Percentiles rank a stretch among this genome's conserved stretches.
Conservation (phyloP, 2,329 filamentous ascomycete genomes). For the Pseudogymnoascus sp. region DNA sequence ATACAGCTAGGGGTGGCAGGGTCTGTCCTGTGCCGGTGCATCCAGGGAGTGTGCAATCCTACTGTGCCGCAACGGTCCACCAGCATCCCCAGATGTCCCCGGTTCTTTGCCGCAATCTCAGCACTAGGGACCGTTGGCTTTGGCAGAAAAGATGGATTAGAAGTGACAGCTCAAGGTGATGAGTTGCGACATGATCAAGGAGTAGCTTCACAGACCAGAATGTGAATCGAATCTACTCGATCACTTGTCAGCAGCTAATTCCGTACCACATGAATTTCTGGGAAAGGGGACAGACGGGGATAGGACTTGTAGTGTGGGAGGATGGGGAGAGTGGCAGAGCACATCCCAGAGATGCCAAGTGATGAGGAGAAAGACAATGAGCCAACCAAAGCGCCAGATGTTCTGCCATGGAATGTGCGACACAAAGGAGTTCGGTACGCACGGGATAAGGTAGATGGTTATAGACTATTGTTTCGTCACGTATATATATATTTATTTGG, state of each 20-base stretch:
- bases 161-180: neutral
- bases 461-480: neutral
- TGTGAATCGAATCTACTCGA: neutral
- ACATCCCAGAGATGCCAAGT: neutral
- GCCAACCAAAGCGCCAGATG: neutral
- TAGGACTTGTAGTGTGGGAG: neutral
- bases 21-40: neutral
- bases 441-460: neutral
- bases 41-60: neutral
- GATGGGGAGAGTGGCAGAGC: neutral
- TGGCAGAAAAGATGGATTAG: conserved; percentile 3
- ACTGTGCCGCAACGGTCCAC: neutral
- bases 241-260: neutral
- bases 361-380: neutral
- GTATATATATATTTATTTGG: neutral
- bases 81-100: neutral
- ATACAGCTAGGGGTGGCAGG: neutral
- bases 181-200: neutral
- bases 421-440: neutral
- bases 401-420: neutral
- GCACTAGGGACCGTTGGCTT: neutral
- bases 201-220: neutral
- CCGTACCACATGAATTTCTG: neutral
- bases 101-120: neutral
- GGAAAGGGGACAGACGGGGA: neutral